Base-by-base conservation (phyloP, 2,329 filamentous ascomycete species). In the Fusarium subtropicale region DNA sequence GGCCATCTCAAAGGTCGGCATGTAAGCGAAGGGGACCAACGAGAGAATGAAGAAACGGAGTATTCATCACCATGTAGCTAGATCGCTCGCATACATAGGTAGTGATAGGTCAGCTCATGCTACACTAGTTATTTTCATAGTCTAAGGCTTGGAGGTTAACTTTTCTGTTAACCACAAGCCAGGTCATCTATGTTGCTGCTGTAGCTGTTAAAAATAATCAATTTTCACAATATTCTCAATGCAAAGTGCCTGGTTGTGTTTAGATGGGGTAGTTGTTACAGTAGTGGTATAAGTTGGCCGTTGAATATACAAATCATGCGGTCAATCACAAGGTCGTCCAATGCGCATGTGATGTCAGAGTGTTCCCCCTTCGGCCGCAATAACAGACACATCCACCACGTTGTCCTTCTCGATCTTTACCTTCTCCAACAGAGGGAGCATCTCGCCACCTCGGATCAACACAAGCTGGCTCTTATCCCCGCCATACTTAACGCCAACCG, bases 381-480 rank as follows among this genome's bases (percentile, higher is more conserved):
- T 30, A 8, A 28, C 50, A 41, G 54, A 31, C 12, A 68, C 31
- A 13, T 26, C 52, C 34, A 55, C 42, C 16, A n/a, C 31, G 7
- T 56, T 60, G 12, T 36, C 47, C 22, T 61, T 44, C 20, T 58
- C 45, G 4, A 42, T 39, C 8, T 50, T 38, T 24, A 22, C 20
- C 52, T 46, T 69, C 33, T 66, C 41, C 28, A 71, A n/a, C 34
- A 76, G 41, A 2, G 75, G 74, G 22, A 84, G 36, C 39, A 76
- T 72, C 70, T 78, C 80, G 2, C 86, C 87, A 54, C 84, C 82
- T 78, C 81, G 85, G 8, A 83, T 85, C 71, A 90, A 75, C 18
- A 86, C 78, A 33, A 89, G 72, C 62, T 83, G 79, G 45, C 79
- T 76, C 47, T 80, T 75, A 8, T 72, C 72, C 5, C 75, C 72